Evolutionary conservation across 176 grass and related monocot genomes (phyloP).

Genomic region (Calamus simplicifolius): DNA sequence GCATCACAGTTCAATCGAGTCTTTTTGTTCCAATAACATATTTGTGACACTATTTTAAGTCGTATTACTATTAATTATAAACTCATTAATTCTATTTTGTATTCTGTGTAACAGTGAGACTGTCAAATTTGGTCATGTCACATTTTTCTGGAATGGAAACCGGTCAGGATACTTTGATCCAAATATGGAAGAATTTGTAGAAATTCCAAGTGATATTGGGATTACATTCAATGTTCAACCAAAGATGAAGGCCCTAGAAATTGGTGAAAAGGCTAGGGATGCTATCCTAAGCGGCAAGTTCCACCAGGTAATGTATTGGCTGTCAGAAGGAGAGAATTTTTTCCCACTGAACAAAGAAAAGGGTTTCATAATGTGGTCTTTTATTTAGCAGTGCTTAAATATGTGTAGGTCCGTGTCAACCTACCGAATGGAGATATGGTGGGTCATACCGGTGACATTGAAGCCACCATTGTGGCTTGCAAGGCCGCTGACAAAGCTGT

Average conservation of each 20-base stretch:
- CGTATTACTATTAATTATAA: no score
- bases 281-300: constrained; percentile 84
- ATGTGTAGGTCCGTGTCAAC: constrained; percentile 78
- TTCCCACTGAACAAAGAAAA: no score
- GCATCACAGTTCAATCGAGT: no score
- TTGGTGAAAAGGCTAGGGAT: constrained; percentile 75
- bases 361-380: no score
- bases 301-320: constrained; percentile 63
- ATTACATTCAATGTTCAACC: constrained; percentile 97
- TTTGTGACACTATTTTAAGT: no score
- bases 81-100: constrained; percentile 3
- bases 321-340: background rate
- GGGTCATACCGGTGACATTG: constrained; percentile 96
- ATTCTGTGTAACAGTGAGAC: constrained; percentile 57
- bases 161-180: constrained; percentile 94
- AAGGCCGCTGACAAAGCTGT: constrained; percentile 91
- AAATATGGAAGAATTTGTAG: constrained; percentile 79
- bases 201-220: constrained; percentile 86
- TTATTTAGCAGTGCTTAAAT: constrained; percentile 5
- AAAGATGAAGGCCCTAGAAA: constrained; percentile 94
- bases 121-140: constrained; percentile 97
- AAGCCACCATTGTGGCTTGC: constrained; percentile 88
- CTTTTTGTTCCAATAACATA: no score
- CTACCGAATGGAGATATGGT: constrained; percentile 97
- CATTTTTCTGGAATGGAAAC: constrained; percentile 99